Percentiles rank a stretch among this genome's conserved stretches.
phyloP scores from a whole-genome alignment of 495 filamentous ascomycete genomes.

The Delitschia confertaspora region DNA sequence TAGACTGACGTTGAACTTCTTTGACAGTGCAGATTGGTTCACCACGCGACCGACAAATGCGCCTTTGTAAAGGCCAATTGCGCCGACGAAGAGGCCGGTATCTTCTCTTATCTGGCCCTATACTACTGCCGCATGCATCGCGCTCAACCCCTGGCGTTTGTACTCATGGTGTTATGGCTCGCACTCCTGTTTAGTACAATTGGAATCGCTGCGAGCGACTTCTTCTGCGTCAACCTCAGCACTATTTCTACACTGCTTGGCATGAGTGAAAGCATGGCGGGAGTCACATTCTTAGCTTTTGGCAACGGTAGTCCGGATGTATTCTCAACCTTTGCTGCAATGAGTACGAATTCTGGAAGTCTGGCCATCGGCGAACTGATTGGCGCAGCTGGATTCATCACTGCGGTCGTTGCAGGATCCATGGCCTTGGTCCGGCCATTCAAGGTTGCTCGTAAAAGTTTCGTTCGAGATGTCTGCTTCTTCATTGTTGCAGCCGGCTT shows the following conservation, averaged over 20 bases:
- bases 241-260: conserved; percentile 81
- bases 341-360: conserved; percentile 92
- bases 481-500: conserved; percentile 84
- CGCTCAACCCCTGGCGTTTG: conserved; percentile 67
- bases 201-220: conserved; percentile 96
- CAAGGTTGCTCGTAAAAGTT: conserved; percentile 76
- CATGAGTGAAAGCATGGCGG: conserved; percentile 91
- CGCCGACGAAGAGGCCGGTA: conserved; percentile 77
- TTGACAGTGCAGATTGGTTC: conserved; percentile 68
- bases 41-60: conserved; percentile 70
- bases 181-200: conserved; percentile 92
- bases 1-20: neutral
- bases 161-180: conserved; percentile 70
- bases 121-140: conserved; percentile 78
- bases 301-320: conserved; percentile 99
- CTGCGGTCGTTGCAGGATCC: conserved; percentile 92
- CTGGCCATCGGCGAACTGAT: conserved; percentile 93
- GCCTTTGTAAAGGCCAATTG: conserved; percentile 77
- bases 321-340: conserved; percentile 96
- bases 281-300: conserved; percentile 94
- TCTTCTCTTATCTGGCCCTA: conserved; percentile 79
- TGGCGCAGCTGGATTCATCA: conserved; percentile 93
- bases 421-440: conserved; percentile 96
- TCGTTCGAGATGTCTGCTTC: conserved; percentile 86
- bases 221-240: conserved; percentile 93